These are phyloP conservation scores for Ophiorrhiza pumila DNA, from an alignment of 257 asterid genomes.

Conservation along the genomic window DNA sequence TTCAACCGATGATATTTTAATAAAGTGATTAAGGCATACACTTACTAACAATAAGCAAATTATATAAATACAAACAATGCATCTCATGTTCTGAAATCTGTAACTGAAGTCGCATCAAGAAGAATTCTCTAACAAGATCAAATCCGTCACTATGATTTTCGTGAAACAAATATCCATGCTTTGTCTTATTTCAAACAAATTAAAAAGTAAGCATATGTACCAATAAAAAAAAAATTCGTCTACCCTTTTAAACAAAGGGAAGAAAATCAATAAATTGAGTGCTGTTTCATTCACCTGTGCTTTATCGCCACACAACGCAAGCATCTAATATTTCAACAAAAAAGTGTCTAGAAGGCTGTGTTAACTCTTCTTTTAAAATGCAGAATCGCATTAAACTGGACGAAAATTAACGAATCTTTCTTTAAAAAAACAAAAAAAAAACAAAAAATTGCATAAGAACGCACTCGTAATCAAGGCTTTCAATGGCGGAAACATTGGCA, in stretches of 20 bases:
- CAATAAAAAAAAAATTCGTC: neutral
- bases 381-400: neutral
- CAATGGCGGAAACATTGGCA: slow-evolving; percentile 66
- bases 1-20: neutral
- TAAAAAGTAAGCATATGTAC: neutral
- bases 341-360: no score
- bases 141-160: neutral
- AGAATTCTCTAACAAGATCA: neutral
- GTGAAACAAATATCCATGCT: neutral
- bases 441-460: neutral
- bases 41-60: neutral
- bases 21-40: neutral
- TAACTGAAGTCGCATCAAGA: neutral
- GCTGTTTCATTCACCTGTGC: neutral
- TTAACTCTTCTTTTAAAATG: no score
- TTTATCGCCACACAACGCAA: neutral
- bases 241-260: no score
- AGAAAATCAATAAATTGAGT: neutral
- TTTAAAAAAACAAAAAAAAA: neutral
- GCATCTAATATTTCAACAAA: no score
- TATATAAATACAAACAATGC: neutral
- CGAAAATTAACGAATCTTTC: no score
- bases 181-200: neutral
- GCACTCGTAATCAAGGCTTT: slow-evolving; percentile 92
- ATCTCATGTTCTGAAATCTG: neutral